Conservation (phyloP, 2,329 filamentous ascomycete species). For the Penicillium oxalicum region DNA sequence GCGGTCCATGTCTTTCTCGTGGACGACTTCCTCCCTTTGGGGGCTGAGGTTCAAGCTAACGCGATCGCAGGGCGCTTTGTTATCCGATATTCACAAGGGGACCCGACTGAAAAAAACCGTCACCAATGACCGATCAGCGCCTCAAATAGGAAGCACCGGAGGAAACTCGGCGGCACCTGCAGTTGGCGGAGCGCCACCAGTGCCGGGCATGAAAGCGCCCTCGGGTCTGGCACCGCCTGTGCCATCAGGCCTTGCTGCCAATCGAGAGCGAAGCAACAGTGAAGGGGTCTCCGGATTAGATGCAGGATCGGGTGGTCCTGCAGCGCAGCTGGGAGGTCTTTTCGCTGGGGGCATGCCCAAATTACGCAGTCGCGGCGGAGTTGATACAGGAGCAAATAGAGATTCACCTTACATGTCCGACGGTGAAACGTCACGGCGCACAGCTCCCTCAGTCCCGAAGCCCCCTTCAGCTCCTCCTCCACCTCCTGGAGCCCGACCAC, state of each 20-base stretch:
- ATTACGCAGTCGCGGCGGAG: constrained; percentile 77
- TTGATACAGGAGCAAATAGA: constrained; percentile 67
- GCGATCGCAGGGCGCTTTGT: constrained; percentile 64
- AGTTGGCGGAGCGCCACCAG: constrained; percentile 70
- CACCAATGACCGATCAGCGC: constrained; percentile 88
- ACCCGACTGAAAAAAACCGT: constrained; percentile 73
- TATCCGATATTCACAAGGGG: constrained; percentile 83
- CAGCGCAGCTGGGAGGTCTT: constrained; percentile 74
- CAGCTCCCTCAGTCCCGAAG: constrained; percentile 47
- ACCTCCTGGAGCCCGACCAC: constrained; percentile 49
- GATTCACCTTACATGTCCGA: constrained; percentile 75
- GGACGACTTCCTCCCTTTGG: neutral
- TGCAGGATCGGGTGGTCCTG: constrained; percentile 44
- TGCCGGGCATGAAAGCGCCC: constrained; percentile 51
- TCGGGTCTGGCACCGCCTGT: constrained; percentile 34
- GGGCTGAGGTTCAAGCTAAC: constrained; percentile 1
- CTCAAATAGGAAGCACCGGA: constrained; percentile 55
- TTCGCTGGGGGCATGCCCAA: constrained; percentile 96
- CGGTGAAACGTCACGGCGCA: constrained; percentile 58
- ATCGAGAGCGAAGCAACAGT: constrained; percentile 76
- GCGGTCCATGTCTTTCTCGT: neutral
- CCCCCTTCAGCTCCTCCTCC: constrained; percentile 50
- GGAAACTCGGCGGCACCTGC: constrained; percentile 55
- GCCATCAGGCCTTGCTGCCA: constrained; percentile 48
- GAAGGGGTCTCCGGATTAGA: constrained; percentile 48